Base-by-base conservation (phyloP, 2,329 filamentous ascomycete species). In the Huntiella moniliformis region DNA sequence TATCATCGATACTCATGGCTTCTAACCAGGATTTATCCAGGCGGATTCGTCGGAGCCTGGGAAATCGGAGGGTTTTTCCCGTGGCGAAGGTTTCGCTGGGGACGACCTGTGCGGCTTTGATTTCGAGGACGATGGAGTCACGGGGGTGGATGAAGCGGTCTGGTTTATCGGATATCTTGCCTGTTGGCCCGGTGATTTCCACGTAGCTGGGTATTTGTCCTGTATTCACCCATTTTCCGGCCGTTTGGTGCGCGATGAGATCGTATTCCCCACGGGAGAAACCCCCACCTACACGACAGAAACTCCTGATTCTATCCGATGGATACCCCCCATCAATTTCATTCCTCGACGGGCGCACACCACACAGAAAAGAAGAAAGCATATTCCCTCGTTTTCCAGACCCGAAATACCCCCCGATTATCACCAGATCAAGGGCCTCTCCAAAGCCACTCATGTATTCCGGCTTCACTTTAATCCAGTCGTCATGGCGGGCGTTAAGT, bases 401-500 rank as follows among this genome's bases (percentile, higher is more conserved):
- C 11, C 91, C 91, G 58, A 83, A 98, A 62, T 94, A 96, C 6
- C 85, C 91, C 46, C 88, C 91, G 45, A 98, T 75, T 12, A 98
- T 69, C 11, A 95, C 65, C 53, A 86, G 85, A 58, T 98, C 91
- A 3, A 98, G 73, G 0, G 81, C 84, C 61, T 96, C 88, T 51
- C 91, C 91, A 58, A 91, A 94, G 51, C 94, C 88, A 2, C 79
- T 79, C 87, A 96, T 95, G 60, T 98, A 98, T 52, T 98, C 91
- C 1, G 91, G 91, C 56, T 98, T 98, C 6, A 98, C 87, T 59
- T 98, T 98, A 63, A 95, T 80, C 91, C 91, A 98, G 60, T 94
- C 84, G 54, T 93, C 83, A 55, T 92, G 91, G 41, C 91, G 80
- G 53, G 84, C 82, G 56, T 93, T 94, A 7, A 96, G 69, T 5